These are phyloP conservation scores for Sporothrix inflata DNA, from an alignment of 2,329 filamentous ascomycete genomes.

Conservation along the genomic window DNA sequence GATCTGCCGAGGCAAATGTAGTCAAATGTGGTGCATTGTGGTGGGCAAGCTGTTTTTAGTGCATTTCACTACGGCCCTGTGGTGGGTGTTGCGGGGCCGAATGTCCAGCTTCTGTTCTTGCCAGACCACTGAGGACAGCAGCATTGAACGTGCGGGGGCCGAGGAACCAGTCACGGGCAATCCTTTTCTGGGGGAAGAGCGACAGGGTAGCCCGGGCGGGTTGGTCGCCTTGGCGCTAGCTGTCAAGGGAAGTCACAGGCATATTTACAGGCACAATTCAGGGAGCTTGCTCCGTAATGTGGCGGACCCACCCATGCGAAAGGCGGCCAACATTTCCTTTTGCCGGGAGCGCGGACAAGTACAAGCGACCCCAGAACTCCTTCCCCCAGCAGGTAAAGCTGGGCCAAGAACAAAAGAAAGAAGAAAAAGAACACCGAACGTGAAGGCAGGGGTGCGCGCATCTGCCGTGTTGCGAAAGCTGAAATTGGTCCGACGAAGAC, in stretches of 20 bases:
- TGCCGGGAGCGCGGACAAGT: constrained; percentile 23
- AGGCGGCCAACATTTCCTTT: neutral
- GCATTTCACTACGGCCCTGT: neutral
- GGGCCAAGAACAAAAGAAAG: neutral
- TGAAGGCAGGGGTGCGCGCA: constrained; percentile 9
- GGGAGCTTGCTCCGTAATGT: neutral
- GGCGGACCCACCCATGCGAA: neutral
- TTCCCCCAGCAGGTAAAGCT: neutral
- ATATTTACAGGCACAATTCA: neutral
- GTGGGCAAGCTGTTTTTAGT: neutral
- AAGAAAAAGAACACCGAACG: constrained; percentile 12
- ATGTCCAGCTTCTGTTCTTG: neutral
- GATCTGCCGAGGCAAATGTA: constrained; percentile 15
- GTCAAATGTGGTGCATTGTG: neutral
- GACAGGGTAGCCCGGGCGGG: neutral
- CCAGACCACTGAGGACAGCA: neutral
- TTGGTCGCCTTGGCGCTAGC: too few relatives aligned
- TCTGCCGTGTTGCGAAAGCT: constrained; percentile 18
- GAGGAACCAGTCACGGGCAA: constrained; percentile 6
- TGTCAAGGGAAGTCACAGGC: neutral
- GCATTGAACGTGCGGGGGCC: constrained; percentile 11
- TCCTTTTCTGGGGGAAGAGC: neutral
- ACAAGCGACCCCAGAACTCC: constrained; percentile 22
- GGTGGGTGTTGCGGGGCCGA: neutral
- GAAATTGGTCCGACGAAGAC: constrained; percentile 15